Base-by-base conservation (phyloP, 805 yeast genomes). In the Ogataea naganishii region DNA sequence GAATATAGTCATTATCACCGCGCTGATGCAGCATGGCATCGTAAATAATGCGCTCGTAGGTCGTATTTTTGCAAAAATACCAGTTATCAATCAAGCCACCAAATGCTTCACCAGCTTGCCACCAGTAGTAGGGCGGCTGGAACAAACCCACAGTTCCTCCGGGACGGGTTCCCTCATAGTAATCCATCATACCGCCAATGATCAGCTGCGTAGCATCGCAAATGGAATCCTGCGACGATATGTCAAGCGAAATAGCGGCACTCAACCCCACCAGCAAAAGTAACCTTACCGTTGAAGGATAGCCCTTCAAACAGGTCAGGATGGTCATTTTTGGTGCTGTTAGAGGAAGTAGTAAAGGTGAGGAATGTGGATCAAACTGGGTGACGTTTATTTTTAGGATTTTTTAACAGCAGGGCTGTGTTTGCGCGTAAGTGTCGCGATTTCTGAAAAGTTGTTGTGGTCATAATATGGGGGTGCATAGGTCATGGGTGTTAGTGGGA, bases 31-130 rank as follows among this genome's bases (percentile, higher is more conserved):
- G 52, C 42, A 84, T 46, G 11, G 92, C 85, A 9, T 65, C 60
- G 44, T 69, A 69, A 35, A 85, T 61, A 12, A 70, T 33, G 2
- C 62, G 60, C 32, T 70, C 74, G 44, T 66, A 80, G 1, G 86
- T 70, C 38, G 66, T 68, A 55, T 88, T 78, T 27, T 74, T 63
- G 53, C 89, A 80, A 44, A 73, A 69, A 43, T 58, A 74, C 63
- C 82, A 69, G 48, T 76, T 81, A 53, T 85, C 95, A 22, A 89
- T 49, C 60, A 82, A 51, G 20, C 71, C 62, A 7, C 79, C 80
- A 62, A 68, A 66, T 1, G 80, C 85, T 33, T 82, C 92, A 42
- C 94, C 94, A 18, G 92, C 86, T 56, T 80, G 82, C 94, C 94
- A 82, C 94, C 94, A 82, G 60, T 81, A 82, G 64, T 82, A 82